These are phyloP conservation scores for Teratosphaeria viscida DNA, from an alignment of 2,329 filamentous ascomycete species.

Conservation along the genomic window DNA sequence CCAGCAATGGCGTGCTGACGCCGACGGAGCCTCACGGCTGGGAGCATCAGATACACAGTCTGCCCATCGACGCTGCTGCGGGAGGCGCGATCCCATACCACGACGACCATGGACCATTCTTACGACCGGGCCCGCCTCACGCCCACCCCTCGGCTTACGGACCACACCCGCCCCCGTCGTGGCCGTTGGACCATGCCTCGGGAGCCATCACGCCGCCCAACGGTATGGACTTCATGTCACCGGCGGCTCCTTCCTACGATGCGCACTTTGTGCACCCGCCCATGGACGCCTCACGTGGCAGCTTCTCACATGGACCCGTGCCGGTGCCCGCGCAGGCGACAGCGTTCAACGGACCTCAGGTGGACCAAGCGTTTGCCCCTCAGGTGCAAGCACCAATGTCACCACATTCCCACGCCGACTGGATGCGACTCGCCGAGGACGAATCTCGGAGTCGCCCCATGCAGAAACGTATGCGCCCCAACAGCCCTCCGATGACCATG, in stretches of 20 bases:
- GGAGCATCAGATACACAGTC: slow-evolving; percentile 19
- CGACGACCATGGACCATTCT: slow-evolving; percentile 15
- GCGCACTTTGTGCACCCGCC: slow-evolving; percentile 14
- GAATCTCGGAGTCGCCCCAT: slow-evolving; percentile 40
- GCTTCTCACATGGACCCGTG: slow-evolving; percentile 31
- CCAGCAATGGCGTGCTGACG: slow-evolving; percentile 22
- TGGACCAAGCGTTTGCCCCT: slow-evolving; percentile 38
- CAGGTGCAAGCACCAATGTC: slow-evolving; percentile 49
- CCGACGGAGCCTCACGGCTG: slow-evolving; percentile 20
- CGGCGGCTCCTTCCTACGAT: slow-evolving; percentile 34
- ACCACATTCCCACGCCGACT: slow-evolving; percentile 51
- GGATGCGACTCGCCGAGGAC: slow-evolving; percentile 41
- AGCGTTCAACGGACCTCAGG: slow-evolving; percentile 27
- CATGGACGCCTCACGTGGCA: slow-evolving; percentile 23
- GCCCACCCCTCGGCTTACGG: slow-evolving; percentile 50
- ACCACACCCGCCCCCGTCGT: slow-evolving; percentile 39
- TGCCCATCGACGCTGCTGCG: slow-evolving; percentile 12
- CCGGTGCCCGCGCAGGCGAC: slow-evolving; percentile 30
- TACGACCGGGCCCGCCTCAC: slow-evolving; percentile 32
- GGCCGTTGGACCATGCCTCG: slow-evolving; percentile 54
- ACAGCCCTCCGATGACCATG: slow-evolving; percentile 48
- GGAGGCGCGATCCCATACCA: slow-evolving; percentile 12
- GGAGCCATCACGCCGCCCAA: slow-evolving; percentile 64
- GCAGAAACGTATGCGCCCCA: slow-evolving; percentile 50
- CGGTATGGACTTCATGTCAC: slow-evolving; percentile 53